These are phyloP conservation scores for Striga hermonthica DNA, from an alignment of 305 asterid species.

Conservation along the genomic window DNA sequence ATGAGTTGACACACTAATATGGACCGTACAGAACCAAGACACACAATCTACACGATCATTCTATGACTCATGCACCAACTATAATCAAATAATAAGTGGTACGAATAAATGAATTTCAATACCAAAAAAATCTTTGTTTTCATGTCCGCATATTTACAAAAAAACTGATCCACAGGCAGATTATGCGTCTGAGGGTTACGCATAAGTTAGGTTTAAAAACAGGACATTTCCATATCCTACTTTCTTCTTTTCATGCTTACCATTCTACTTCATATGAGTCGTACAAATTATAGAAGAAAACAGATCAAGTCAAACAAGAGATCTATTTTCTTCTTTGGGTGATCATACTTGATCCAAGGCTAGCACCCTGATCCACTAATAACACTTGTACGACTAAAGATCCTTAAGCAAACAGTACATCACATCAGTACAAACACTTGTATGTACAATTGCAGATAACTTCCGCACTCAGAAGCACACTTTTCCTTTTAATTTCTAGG, in stretches of 20 bases:
- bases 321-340: conserved; percentile 7
- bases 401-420: conserved; percentile 16
- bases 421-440: not conserved
- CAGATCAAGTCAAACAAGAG: conserved; percentile 19
- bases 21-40: conserved; percentile 21
- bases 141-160: conserved; percentile 3
- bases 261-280: conserved; percentile 16
- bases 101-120: conserved; percentile 8
- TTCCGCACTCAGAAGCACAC: conserved; percentile 8
- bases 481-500: conserved; percentile 13
- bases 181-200: conserved; percentile 23
- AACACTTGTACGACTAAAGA: conserved; percentile 7
- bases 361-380: conserved; percentile 2
- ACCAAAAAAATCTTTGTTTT: conserved; percentile 1
- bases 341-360: conserved; percentile 14
- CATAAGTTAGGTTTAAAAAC: conserved; percentile 5
- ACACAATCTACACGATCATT: conserved; percentile 8
- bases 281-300: conserved; percentile 12
- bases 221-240: conserved; percentile 11
- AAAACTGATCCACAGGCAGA: not conserved
- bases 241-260: conserved; percentile 14
- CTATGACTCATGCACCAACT: conserved; percentile 1
- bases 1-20: not conserved
- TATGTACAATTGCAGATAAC: conserved; percentile 19
- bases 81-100: conserved; percentile 17